A percentile compares a stretch with the other conserved stretches of the same genome.
Conservation (phyloP, 208 protist species). For the Endotrypanum monterogeii region DNA sequence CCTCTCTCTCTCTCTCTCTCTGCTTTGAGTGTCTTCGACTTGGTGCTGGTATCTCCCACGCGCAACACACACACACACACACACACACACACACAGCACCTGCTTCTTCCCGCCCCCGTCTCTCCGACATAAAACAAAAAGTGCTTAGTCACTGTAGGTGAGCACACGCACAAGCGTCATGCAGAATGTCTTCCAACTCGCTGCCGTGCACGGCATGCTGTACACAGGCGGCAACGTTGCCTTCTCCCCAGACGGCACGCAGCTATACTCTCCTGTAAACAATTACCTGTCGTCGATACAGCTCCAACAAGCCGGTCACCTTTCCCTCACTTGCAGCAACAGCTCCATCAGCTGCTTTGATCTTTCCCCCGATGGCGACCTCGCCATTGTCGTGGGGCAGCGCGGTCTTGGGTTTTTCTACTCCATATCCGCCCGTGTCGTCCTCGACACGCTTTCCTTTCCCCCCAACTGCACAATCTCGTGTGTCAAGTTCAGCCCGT, state of each 20-base stretch:
- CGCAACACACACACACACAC: neutral
- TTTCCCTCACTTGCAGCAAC: slow-evolving; percentile 85
- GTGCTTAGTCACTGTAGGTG: neutral
- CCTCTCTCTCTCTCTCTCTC: neutral
- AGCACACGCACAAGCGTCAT: slow-evolving; percentile 30
- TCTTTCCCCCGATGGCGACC: slow-evolving; percentile 83
- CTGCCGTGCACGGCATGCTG: slow-evolving; percentile 91
- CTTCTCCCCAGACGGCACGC: slow-evolving; percentile 80
- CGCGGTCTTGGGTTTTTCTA: slow-evolving; percentile 91
- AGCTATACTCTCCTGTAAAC: slow-evolving; percentile 88
- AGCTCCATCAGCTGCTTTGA: slow-evolving; percentile 91
- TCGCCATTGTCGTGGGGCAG: slow-evolving; percentile 73
- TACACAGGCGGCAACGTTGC: slow-evolving; percentile 91
- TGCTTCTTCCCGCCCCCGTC: neutral
- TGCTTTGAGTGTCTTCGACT: neutral
- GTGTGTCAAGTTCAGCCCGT: slow-evolving; percentile 86
- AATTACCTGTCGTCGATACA: slow-evolving; percentile 86
- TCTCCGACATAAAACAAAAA: no score
- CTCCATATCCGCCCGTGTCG: slow-evolving; percentile 79
- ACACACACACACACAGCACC: neutral
- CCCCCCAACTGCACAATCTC: slow-evolving; percentile 70
- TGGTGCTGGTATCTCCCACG: neutral
- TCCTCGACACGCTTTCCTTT: slow-evolving; percentile 89
- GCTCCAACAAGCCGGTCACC: slow-evolving; percentile 76
- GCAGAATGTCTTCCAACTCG: slow-evolving; percentile 86